Evolutionary conservation across 1,284 basidiomycete species (phyloP).

Genomic region (Ceratobasidium sp.): DNA sequence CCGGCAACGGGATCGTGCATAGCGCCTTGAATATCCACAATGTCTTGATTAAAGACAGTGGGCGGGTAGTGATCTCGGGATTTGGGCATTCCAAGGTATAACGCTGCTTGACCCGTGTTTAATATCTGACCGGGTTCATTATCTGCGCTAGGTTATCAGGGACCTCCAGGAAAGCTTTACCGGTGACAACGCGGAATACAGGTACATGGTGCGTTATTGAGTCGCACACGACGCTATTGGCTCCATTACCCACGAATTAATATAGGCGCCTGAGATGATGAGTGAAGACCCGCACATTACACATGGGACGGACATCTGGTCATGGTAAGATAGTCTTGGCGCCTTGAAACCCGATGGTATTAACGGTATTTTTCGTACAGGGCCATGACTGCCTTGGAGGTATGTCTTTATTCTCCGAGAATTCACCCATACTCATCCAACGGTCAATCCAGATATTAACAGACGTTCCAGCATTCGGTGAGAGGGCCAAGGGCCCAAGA

Average conservation of each 20-base stretch:
- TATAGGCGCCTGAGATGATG: slow-evolving; percentile 38
- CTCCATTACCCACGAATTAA: too few relatives aligned
- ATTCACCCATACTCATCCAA: background rate
- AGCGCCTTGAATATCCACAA: slow-evolving; percentile 34
- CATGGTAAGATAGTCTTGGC: slow-evolving; percentile 18
- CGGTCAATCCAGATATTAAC: slow-evolving; percentile 28
- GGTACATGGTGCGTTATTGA: slow-evolving; percentile 32
- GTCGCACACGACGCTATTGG: background rate
- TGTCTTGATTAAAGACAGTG: slow-evolving; percentile 40
- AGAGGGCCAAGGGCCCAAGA: slow-evolving; percentile 14
- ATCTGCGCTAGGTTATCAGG: slow-evolving; percentile 15
- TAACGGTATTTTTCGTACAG: background rate
- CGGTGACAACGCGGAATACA: slow-evolving; percentile 37
- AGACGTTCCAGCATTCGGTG: slow-evolving; percentile 26
- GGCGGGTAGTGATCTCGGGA: slow-evolving; percentile 36
- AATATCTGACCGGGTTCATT: background rate
- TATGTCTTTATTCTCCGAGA: background rate
- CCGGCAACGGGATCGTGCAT: slow-evolving; percentile 32
- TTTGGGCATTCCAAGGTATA: slow-evolving; percentile 42
- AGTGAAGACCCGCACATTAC: slow-evolving; percentile 24
- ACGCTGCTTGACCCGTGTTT: background rate
- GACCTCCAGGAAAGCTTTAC: slow-evolving; percentile 30
- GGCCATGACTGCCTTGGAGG: slow-evolving; percentile 43
- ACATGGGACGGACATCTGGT: slow-evolving; percentile 35
- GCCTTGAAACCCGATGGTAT: background rate